These are phyloP conservation scores for Paraleonurus japonicus DNA, from an alignment of 257 asterid species.

Conservation along the genomic window DNA sequence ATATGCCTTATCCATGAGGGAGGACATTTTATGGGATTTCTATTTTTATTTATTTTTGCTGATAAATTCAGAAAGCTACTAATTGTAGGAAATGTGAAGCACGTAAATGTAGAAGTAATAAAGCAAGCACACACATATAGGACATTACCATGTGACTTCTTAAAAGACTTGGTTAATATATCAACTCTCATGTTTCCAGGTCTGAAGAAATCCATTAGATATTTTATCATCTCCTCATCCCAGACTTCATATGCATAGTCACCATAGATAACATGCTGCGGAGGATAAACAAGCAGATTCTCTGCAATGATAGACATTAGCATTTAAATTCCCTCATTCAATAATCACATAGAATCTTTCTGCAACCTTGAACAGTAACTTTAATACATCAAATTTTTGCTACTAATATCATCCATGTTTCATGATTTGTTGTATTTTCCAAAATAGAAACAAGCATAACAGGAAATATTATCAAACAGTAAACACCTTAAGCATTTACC, in stretches of 20 bases:
- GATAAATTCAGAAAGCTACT: neutral
- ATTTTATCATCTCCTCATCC: slow-evolving; percentile 73
- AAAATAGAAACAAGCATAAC: slow-evolving; percentile 16
- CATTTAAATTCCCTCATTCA: slow-evolving; percentile 19
- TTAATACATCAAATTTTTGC: neutral
- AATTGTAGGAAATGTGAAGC: slow-evolving; percentile 16
- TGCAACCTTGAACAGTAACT: neutral
- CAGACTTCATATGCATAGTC: slow-evolving; percentile 84
- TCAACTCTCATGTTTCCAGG: slow-evolving; percentile 98
- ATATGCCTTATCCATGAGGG: slow-evolving; percentile 20
- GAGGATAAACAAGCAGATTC: slow-evolving; percentile 85
- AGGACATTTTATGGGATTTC: neutral
- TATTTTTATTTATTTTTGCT: neutral
- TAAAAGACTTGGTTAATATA: slow-evolving; percentile 61
- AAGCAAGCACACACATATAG: slow-evolving; percentile 8
- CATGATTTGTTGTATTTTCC: slow-evolving; percentile 2
- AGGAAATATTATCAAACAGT: neutral
- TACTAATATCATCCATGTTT: neutral
- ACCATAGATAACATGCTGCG: slow-evolving; percentile 84
- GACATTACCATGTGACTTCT: slow-evolving; percentile 61
- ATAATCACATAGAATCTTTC: slow-evolving; percentile 13
- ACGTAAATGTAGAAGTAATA: neutral
- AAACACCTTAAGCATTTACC: slow-evolving; percentile 8
- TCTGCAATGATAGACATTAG: slow-evolving; percentile 48
- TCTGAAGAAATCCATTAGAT: slow-evolving; percentile 67